phyloP scores from a whole-genome alignment of 352 stramenopile genomes.

The Phytophthora agathidicida region DNA sequence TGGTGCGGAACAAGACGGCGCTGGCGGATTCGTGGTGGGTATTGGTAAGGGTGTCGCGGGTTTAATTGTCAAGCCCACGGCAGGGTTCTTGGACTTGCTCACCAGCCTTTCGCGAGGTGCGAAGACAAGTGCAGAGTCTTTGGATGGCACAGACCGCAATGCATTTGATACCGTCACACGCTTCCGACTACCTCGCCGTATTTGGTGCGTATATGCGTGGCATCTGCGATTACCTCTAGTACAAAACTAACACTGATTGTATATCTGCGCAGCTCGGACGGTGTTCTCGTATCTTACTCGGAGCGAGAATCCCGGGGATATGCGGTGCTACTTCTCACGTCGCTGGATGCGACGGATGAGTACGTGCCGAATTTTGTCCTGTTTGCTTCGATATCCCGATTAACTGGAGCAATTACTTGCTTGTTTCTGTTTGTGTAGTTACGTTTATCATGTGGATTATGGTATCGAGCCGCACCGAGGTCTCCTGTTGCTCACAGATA shows the following conservation, averaged over 20 bases:
- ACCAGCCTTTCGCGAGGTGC: conserved; percentile 81
- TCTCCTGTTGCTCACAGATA: conserved; percentile 82
- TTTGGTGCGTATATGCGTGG: conserved; percentile 58
- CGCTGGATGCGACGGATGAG: conserved; percentile 80
- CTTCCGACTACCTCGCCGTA: conserved; percentile 70
- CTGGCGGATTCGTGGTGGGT: conserved; percentile 83
- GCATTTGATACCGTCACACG: conserved; percentile 56
- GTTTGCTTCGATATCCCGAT: neutral
- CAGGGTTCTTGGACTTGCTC: conserved; percentile 82
- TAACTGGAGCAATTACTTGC: neutral
- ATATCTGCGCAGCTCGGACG: conserved; percentile 54
- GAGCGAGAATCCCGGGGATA: conserved; percentile 78
- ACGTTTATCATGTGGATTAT: conserved; percentile 87
- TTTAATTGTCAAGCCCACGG: conserved; percentile 84
- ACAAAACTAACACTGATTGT: conserved; percentile 11
- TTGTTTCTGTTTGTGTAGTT: conserved; percentile 42
- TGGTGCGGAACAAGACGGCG: conserved; percentile 77
- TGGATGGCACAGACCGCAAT: conserved; percentile 63
- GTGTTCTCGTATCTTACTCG: conserved; percentile 83
- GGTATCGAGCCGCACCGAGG: conserved; percentile 67
- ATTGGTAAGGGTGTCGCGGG: conserved; percentile 85
- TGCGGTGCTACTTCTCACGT: conserved; percentile 78
- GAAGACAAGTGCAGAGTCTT: conserved; percentile 82
- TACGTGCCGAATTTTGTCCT: conserved; percentile 37
- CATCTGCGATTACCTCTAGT: neutral